Evolutionary conservation across 352 stramenopile genomes (phyloP).

Genomic region (Phytopythium cucurbitacearum): DNA sequence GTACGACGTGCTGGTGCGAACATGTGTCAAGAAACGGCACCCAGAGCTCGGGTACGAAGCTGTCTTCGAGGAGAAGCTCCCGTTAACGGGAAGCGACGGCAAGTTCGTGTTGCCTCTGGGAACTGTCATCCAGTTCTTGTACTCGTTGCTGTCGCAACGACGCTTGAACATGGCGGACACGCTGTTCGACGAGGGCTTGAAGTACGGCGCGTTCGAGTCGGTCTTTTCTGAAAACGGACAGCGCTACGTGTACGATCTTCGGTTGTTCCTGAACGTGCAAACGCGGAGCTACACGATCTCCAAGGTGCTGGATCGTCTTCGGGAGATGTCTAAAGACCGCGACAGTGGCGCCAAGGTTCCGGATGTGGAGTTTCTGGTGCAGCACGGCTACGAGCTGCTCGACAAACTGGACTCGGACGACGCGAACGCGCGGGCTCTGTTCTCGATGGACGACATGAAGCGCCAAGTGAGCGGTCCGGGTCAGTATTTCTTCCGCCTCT

Average conservation of each 20-base stretch:
- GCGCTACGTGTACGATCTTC: constrained; percentile 62
- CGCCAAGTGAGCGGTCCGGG: constrained; percentile 31
- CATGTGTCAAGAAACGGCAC: constrained; percentile 81
- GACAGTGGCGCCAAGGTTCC: constrained; percentile 41
- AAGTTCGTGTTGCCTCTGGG: constrained; percentile 56
- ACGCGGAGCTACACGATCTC: constrained; percentile 63
- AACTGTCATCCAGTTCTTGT: constrained; percentile 61
- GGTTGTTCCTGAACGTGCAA: constrained; percentile 44
- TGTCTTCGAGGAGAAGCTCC: constrained; percentile 60
- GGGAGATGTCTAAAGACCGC: constrained; percentile 17
- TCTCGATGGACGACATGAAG: constrained; percentile 85
- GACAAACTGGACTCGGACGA: constrained; percentile 77
- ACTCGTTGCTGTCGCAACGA: constrained; percentile 67
- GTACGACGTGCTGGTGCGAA: constrained; percentile 79
- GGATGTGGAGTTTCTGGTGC: constrained; percentile 66
- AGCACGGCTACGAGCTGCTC: constrained; percentile 72
- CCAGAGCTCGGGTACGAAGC: constrained; percentile 72
- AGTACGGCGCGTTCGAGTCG: constrained; percentile 46
- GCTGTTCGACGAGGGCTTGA: constrained; percentile 48
- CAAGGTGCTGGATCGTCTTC: constrained; percentile 54
- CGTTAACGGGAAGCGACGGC: constrained; percentile 42
- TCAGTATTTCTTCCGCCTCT: constrained; percentile 63
- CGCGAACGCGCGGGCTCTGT: constrained; percentile 54
- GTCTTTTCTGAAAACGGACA: constrained; percentile 42
- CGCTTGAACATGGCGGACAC: constrained; percentile 60